A percentile compares a stretch with the other conserved stretches of the same genome.
Evolutionary conservation across 2,329 filamentous ascomycete species (phyloP).

Genomic region (Exophiala sp.): DNA sequence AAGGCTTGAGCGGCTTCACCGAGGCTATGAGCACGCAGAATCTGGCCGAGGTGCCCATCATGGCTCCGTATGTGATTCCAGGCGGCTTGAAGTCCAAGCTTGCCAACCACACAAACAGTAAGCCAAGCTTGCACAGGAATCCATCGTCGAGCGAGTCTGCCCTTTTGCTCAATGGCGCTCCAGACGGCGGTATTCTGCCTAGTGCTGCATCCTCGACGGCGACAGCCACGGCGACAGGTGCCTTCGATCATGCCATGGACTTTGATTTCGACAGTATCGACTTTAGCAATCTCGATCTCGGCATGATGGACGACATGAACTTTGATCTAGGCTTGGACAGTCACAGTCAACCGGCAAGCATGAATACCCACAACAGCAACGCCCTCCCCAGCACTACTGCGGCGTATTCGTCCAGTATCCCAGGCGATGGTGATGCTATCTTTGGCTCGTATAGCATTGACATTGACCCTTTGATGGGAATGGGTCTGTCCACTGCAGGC

Average conservation of each 20-base stretch:
- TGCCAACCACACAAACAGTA: slow-evolving; percentile 18
- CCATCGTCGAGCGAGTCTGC: slow-evolving; percentile 10
- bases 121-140: slow-evolving; percentile 2
- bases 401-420: slow-evolving; percentile 18
- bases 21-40: slow-evolving; percentile 14
- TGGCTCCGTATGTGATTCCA: slow-evolving; percentile 39
- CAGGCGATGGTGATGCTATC: slow-evolving; percentile 10
- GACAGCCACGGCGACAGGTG: slow-evolving; percentile 9
- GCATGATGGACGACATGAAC: slow-evolving; percentile 23
- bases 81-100: slow-evolving; percentile 36
- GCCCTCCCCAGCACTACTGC: neutral
- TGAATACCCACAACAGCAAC: neutral
- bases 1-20: slow-evolving; percentile 33
- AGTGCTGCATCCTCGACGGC: too few species aligned
- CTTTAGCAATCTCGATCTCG: slow-evolving; percentile 26
- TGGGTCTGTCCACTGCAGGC: neutral
- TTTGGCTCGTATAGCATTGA: slow-evolving; percentile 13
- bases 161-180: slow-evolving; percentile 5
- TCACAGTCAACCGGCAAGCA: slow-evolving; percentile 2
- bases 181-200: too few species aligned
- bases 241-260: slow-evolving; percentile 24
- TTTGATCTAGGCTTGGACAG: slow-evolving; percentile 19
- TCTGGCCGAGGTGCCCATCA: slow-evolving; percentile 37
- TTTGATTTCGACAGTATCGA: slow-evolving; percentile 29
- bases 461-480: neutral